Evolutionary conservation across 192 early-diverging fungal genomes (phyloP), one percentile per base, ranked within the genome.

Genomic region (Rhizophagus sp.): DNA sequence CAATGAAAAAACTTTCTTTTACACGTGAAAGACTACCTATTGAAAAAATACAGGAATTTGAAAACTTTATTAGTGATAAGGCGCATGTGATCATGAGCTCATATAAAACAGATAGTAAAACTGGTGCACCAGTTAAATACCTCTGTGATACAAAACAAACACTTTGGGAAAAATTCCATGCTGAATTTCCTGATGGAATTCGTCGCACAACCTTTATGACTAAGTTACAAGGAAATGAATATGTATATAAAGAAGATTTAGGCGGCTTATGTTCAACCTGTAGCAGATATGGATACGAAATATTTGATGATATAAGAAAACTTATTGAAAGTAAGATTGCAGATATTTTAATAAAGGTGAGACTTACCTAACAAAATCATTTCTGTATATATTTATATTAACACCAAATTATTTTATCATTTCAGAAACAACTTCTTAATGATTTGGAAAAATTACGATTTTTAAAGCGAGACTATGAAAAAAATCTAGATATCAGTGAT

Each of bases 161-260:
- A 19, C 27, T 44, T 30, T 70, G 39, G 13, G n/a, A 10, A 70
- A 70, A 63, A 70, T 70, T 70, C 22, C 5, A 70, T 24, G 36
- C 12, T 11, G 41, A 19, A 44, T 70, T n/a, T 44, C 68, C 68
- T 17, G 22, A 70, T 70, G 41, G 68, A 39, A 70, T 70, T 13
- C 13, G 41, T 41, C 12, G 3, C 7, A n/a, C 39, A 44, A 30
- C 68, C 49, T 70, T 70, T 70, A 44, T 44, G 19, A 70, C 68
- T 44, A 39, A 30, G 47, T 44, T 70, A 39, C 12, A 44, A n/a
- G 68, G 39, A n/a, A 44, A 44, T 19, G 34, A 30, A n/a, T 70
- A 22, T 70, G 39, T 70, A 13, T 47, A 70, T 70, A 24, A 44
- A 44, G 68, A 70, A 44, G 27, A 70, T 70, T 10, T 70, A 13